Evolutionary conservation across 345 rosid species (phyloP).

Genomic region (Ceriops tagal): DNA sequence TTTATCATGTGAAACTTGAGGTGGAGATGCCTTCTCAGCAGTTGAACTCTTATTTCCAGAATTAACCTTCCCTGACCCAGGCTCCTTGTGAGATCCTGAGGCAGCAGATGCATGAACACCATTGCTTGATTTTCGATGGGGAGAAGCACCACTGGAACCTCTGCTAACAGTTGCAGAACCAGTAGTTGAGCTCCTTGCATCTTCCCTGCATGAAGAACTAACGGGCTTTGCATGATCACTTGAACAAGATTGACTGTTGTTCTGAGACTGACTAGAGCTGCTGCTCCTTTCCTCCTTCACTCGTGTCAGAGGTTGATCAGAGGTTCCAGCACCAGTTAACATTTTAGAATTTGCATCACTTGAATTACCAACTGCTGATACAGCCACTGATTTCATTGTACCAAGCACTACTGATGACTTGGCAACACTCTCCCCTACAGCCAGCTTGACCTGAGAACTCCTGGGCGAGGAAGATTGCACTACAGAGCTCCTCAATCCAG

Average conservation of each 20-base stretch:
- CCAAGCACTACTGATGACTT: slow-evolving; percentile 57
- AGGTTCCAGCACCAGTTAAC: slow-evolving; percentile 28
- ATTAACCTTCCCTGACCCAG: slow-evolving; percentile 42
- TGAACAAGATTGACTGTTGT: slow-evolving; percentile 68
- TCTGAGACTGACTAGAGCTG: slow-evolving; percentile 80
- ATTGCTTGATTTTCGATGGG: slow-evolving; percentile 54
- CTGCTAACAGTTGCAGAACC: slow-evolving; percentile 46
- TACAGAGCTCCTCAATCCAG: slow-evolving; percentile 52
- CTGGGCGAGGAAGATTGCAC: slow-evolving; percentile 57
- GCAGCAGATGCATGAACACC: slow-evolving; percentile 43
- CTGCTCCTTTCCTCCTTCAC: slow-evolving; percentile 72
- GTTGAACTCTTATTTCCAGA: slow-evolving; percentile 44
- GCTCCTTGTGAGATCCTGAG: slow-evolving; percentile 46
- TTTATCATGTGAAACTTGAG: slow-evolving; percentile 52
- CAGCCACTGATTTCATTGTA: slow-evolving; percentile 46
- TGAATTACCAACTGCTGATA: slow-evolving; percentile 34
- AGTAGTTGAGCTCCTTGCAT: slow-evolving; percentile 55
- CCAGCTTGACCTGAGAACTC: slow-evolving; percentile 49
- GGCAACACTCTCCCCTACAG: slow-evolving; percentile 44
- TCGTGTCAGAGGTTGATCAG: slow-evolving; percentile 42
- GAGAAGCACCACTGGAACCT: slow-evolving; percentile 44
- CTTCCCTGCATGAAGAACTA: slow-evolving; percentile 55
- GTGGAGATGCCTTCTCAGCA: slow-evolving; percentile 55
- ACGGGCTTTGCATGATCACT: slow-evolving; percentile 60
- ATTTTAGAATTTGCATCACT: slow-evolving; percentile 57